Evolutionary conservation across 2,329 filamentous ascomycete species (phyloP).

Genomic region (Escovopsis weberi): DNA sequence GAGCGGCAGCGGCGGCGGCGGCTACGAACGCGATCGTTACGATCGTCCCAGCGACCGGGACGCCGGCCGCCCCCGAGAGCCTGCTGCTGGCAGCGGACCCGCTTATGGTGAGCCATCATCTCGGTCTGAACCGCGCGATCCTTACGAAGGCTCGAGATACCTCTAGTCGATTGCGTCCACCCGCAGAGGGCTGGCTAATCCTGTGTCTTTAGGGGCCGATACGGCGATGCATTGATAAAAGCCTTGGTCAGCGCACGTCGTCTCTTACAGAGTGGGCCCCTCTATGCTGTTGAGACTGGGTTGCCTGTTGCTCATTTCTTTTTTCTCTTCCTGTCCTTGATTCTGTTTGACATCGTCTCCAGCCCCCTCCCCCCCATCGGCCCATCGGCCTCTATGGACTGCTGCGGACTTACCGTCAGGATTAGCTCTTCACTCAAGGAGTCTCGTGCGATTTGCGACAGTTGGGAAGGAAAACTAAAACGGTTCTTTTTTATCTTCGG

Average conservation of each 20-base stretch:
- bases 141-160: conserved; percentile 27
- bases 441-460: conserved; percentile 23
- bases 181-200: conserved; percentile 12
- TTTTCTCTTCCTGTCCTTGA: conserved; percentile 12
- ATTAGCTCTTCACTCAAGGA: conserved; percentile 18
- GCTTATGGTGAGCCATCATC: conserved; percentile 27
- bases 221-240: conserved; percentile 13
- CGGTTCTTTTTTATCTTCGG: conserved; percentile 14
- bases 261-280: conserved; percentile 2
- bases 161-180: not conserved
- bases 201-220: conserved; percentile 15
- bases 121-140: conserved; percentile 28
- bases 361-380: conserved; percentile 12
- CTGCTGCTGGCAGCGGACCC: conserved; percentile 18
- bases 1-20: conserved; percentile 21
- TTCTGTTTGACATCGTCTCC: conserved; percentile 10
- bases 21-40: conserved; percentile 35
- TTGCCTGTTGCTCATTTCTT: conserved; percentile 14
- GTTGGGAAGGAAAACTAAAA: conserved; percentile 21
- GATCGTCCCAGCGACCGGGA: conserved; percentile 31
- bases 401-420: conserved; percentile 15
- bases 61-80: conserved; percentile 24
- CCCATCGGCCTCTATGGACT: conserved; percentile 16
- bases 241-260: conserved; percentile 1
- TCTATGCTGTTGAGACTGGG: conserved; percentile 11